Conservation (phyloP, 1,284 basidiomycete species). For the Cerrena zonata region DNA sequence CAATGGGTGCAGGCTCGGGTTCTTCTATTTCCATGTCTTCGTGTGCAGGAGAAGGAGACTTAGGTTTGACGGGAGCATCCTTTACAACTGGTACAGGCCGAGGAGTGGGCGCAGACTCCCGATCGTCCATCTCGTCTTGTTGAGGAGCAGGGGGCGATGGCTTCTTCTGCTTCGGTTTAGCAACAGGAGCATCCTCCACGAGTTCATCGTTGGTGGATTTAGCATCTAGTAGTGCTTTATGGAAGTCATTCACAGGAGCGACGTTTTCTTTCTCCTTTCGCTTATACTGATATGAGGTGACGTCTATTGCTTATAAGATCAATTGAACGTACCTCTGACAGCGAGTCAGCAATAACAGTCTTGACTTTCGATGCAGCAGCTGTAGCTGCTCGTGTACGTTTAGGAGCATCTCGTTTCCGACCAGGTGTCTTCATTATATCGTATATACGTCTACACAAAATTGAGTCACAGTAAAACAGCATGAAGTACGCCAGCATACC, state of each 20-base stretch:
- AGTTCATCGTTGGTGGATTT: conserved; percentile 12
- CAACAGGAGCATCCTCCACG: neutral
- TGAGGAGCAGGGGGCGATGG: no score
- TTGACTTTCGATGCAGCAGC: conserved; percentile 38
- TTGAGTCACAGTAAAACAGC: neutral
- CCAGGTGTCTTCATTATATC: conserved; percentile 81
- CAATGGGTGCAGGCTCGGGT: no score
- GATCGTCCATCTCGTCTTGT: no score
- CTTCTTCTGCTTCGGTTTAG: no score
- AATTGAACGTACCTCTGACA: conserved; percentile 38
- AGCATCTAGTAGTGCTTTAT: conserved; percentile 42
- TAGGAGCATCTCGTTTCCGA: conserved; percentile 52
- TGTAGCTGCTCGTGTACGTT: conserved; percentile 42
- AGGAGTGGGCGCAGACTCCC: no score
- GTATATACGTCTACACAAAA: conserved; percentile 51
- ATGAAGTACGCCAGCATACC: conserved; percentile 36
- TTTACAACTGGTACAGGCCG: no score
- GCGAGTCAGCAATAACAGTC: conserved; percentile 32
- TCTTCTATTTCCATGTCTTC: no score
- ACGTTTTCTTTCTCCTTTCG: conserved; percentile 35
- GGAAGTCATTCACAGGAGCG: conserved; percentile 44
- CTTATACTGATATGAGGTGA: conserved; percentile 26
- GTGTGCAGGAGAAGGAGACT: no score
- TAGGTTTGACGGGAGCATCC: no score
- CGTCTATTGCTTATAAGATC: neutral